Percentiles rank a stretch among this genome's conserved stretches.
Conservation (phyloP, 2,329 filamentous ascomycete genomes). For the Ophiostoma perfectum region DNA sequence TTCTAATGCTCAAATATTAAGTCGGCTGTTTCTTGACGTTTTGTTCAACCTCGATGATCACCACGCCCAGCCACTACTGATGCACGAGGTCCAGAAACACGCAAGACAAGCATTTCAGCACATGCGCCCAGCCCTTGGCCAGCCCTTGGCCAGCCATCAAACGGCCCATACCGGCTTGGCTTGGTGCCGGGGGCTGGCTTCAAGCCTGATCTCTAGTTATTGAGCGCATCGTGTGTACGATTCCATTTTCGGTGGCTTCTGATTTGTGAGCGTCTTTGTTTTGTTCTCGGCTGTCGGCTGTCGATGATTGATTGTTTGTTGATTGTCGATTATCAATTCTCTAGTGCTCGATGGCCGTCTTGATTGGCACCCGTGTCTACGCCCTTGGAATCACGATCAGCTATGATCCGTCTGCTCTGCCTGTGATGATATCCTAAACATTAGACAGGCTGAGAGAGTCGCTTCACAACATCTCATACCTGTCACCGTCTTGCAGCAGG, state of each 20-base stretch:
- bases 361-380: background rate
- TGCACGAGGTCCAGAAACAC: background rate
- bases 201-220: background rate
- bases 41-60: background rate
- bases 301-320: background rate
- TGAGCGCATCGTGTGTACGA: too few species aligned
- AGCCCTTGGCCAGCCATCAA: background rate
- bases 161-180: background rate
- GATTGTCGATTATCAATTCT: background rate
- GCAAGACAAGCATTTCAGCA: background rate
- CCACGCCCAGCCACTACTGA: background rate
- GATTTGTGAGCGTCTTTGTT: too few species aligned
- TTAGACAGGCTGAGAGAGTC: too few species aligned
- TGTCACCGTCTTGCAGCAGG: too few species aligned
- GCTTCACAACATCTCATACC: too few species aligned
- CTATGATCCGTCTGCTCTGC: too few species aligned
- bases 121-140: conserved; percentile 2
- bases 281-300: background rate
- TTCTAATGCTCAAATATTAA: too few species aligned
- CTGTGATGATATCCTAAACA: too few species aligned
- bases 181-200: background rate
- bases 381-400: too few species aligned
- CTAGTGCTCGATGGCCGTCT: too few species aligned
- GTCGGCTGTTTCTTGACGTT: too few species aligned
- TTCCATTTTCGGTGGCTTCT: too few species aligned